Evolutionary conservation across 805 yeast genomes (phyloP).

Genomic region (Wickerhamomyces subpelliculosus): DNA sequence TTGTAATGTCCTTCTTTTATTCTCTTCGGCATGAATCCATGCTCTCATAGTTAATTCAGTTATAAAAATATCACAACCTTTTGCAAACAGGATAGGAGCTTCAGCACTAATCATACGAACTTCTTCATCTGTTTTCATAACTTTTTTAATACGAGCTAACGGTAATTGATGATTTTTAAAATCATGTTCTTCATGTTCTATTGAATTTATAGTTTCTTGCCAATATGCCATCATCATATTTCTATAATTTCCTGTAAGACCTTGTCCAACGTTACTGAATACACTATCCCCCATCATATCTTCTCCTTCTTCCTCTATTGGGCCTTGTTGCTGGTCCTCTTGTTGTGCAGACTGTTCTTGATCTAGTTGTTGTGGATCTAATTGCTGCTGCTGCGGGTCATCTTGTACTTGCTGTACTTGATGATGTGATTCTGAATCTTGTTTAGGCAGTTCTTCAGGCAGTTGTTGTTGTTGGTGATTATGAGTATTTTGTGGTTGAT

Average conservation of each 20-base stretch:
- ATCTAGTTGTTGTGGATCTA: neutral
- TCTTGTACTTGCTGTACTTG: neutral
- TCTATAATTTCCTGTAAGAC: constrained; percentile 72
- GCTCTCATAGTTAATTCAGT: constrained; percentile 98
- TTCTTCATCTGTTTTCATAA: constrained; percentile 96
- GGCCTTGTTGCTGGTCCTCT: too few relatives aligned
- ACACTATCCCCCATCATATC: constrained; percentile 49
- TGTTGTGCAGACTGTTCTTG: neutral
- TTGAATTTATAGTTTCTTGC: constrained; percentile 91
- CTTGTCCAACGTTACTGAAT: constrained; percentile 89
- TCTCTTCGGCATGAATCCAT: constrained; percentile 97
- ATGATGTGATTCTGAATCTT: constrained; percentile 1
- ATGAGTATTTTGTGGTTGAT: neutral
- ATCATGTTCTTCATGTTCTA: constrained; percentile 81
- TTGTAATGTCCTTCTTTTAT: constrained; percentile 90
- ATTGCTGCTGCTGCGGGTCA: constrained; percentile 4
- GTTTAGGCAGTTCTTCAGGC: too few relatives aligned
- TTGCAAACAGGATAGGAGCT: constrained; percentile 95
- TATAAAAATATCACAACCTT: constrained; percentile 95
- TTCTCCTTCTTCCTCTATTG: constrained; percentile 25
- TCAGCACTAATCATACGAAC: constrained; percentile 98
- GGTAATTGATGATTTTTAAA: constrained; percentile 94
- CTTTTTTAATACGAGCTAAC: constrained; percentile 91
- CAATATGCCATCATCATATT: constrained; percentile 93
- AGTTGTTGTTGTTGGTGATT: constrained; percentile 1